A percentile compares a stretch with the other conserved stretches of the same genome.
Conservation (phyloP, 768 basidiomycete species). For the Lyophyllum decastes region DNA sequence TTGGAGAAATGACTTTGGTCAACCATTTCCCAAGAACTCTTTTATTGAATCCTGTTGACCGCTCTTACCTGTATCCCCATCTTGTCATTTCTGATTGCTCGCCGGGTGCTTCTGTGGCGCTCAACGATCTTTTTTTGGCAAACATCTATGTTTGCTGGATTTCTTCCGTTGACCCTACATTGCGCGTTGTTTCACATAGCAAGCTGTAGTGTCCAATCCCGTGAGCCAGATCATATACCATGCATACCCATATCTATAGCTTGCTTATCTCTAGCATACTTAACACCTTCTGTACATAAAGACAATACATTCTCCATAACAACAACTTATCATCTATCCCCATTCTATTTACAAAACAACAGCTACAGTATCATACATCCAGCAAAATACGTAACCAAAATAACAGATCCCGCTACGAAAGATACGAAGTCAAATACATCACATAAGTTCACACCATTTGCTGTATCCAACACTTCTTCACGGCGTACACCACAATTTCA, state of each 20-base stretch:
- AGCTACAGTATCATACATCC: not conserved
- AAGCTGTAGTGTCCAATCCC: not conserved
- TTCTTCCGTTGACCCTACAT: not conserved
- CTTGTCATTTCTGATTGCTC: not conserved
- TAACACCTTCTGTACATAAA: not conserved
- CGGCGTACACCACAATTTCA: conserved; percentile 63
- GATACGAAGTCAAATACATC: not conserved
- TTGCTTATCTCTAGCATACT: not conserved
- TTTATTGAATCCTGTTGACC: conserved; percentile 32
- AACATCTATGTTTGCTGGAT: not conserved
- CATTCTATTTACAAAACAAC: not conserved
- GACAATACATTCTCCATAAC: not conserved
- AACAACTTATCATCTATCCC: not conserved
- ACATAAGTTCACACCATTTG: conserved; percentile 12
- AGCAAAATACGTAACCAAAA: not conserved
- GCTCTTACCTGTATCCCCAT: not conserved
- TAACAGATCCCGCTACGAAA: not conserved
- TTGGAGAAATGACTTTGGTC: conserved; percentile 44
- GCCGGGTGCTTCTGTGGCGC: not conserved
- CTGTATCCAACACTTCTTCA: conserved; percentile 63
- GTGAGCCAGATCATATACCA: not conserved
- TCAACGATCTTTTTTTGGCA: too few species aligned
- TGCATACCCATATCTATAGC: not conserved
- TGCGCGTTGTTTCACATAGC: not conserved
- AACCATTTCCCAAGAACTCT: conserved; percentile 58